phyloP scores from a whole-genome alignment of 495 filamentous ascomycete genomes.

The Trichoderma orchidacearum region DNA sequence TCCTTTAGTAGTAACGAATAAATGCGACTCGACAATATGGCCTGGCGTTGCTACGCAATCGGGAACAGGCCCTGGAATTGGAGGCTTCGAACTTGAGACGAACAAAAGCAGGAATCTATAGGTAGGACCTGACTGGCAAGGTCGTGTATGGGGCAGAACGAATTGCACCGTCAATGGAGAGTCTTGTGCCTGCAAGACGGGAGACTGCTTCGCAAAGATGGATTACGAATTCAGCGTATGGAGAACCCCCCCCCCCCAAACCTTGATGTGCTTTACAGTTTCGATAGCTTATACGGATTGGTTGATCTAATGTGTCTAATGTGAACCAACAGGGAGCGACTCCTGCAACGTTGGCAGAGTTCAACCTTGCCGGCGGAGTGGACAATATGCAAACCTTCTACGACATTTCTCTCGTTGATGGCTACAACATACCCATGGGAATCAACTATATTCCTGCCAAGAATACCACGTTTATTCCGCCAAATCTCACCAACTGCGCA shows the following conservation, averaged over 20 bases:
- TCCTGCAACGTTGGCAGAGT: constrained; percentile 62
- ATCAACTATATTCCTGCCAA: constrained; percentile 45
- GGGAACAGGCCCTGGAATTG: constrained; percentile 44
- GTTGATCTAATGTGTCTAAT: constrained; percentile 6
- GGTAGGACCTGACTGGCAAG: constrained; percentile 59
- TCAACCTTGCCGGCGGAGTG: constrained; percentile 50
- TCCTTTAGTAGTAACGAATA: constrained; percentile 47
- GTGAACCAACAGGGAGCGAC: constrained; percentile 34
- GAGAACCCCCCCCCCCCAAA: neutral
- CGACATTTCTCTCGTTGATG: constrained; percentile 75
- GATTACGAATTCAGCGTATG: constrained; percentile 51
- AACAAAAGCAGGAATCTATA: constrained; percentile 34
- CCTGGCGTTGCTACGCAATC: constrained; percentile 56
- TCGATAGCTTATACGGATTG: too few relatives aligned
- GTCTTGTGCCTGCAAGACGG: constrained; percentile 51
- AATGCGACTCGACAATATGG: constrained; percentile 52
- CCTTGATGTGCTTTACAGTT: neutral
- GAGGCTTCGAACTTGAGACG: constrained; percentile 49
- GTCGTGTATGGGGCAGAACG: constrained; percentile 67
- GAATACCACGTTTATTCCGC: constrained; percentile 46
- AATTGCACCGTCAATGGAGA: constrained; percentile 60
- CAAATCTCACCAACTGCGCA: constrained; percentile 57
- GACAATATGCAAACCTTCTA: constrained; percentile 53
- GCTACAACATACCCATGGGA: constrained; percentile 65
- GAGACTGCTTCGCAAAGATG: constrained; percentile 57